A percentile compares a stretch with the other conserved stretches of the same genome.
Conservation (phyloP, 139 green algal species). For the Deuterostichococcus epilithicus region DNA sequence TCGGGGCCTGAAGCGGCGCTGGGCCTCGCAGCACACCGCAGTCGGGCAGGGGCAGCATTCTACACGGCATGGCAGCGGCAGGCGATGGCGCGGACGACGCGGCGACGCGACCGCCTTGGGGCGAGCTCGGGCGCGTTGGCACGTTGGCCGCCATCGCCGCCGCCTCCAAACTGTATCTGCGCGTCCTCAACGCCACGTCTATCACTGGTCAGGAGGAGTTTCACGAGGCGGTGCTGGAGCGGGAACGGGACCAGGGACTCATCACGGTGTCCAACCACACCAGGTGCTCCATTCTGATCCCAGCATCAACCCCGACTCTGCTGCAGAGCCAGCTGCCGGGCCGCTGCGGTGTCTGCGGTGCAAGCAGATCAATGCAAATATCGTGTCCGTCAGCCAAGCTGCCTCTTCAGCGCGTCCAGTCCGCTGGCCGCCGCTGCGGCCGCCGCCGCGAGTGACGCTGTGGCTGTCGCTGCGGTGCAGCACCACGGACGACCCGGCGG, state of each 20-base stretch:
- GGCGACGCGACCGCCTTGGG: conserved; percentile 44
- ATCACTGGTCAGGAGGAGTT: conserved; percentile 30
- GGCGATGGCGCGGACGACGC: not conserved
- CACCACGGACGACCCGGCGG: conserved; percentile 80
- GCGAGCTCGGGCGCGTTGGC: conserved; percentile 42
- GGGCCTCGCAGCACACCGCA: too few species aligned
- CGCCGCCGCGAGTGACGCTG: not conserved
- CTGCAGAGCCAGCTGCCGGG: not conserved
- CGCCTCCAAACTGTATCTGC: conserved; percentile 46
- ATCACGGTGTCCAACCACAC: conserved; percentile 78
- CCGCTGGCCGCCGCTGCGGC: not conserved
- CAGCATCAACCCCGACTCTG: not conserved
- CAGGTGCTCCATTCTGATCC: conserved; percentile 28
- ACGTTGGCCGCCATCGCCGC: conserved; percentile 47
- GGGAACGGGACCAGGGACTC: conserved; percentile 40
- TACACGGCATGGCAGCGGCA: not conserved
- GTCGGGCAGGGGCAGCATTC: not conserved
- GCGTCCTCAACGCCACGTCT: conserved; percentile 44
- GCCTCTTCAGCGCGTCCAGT: not conserved
- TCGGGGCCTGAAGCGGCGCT: too few species aligned
- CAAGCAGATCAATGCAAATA: not conserved
- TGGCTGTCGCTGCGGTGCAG: conserved; percentile 38
- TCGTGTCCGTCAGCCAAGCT: too few species aligned
- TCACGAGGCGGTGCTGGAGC: conserved; percentile 22
- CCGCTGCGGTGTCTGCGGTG: not conserved